These are phyloP conservation scores for Neurospora tetrasperma DNA, from an alignment of 495 filamentous ascomycete species.

Conservation along the genomic window DNA sequence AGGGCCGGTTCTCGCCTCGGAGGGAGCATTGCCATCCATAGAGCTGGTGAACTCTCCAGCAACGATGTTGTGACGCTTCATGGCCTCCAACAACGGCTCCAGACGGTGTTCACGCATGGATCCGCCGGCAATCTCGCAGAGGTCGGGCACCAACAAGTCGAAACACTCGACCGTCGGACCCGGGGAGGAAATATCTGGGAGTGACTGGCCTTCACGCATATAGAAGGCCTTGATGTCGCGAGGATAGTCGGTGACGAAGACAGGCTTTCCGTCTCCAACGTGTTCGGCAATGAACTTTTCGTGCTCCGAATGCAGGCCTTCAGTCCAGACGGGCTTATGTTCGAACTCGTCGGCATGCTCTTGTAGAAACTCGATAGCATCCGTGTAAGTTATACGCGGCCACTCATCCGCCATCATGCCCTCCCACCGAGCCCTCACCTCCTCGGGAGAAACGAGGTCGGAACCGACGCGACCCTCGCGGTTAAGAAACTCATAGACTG, in stretches of 20 bases:
- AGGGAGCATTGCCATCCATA: neutral
- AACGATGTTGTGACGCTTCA: slow-evolving; percentile 39
- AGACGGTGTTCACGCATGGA: slow-evolving; percentile 88
- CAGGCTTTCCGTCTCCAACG: slow-evolving; percentile 56
- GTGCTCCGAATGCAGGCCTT: slow-evolving; percentile 80
- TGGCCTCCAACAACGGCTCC: slow-evolving; percentile 56
- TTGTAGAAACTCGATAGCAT: slow-evolving; percentile 61
- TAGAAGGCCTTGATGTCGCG: slow-evolving; percentile 86
- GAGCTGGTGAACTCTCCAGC: slow-evolving; percentile 1
- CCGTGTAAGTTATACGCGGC: slow-evolving; percentile 77
- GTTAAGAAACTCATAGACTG: slow-evolving; percentile 48
- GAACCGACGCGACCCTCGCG: slow-evolving; percentile 20
- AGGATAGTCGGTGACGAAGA: slow-evolving; percentile 93
- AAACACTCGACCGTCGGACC: slow-evolving; percentile 78
- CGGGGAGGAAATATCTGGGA: slow-evolving; percentile 9
- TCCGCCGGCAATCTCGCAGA: slow-evolving; percentile 84
- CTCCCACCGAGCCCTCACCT: slow-evolving; percentile 59
- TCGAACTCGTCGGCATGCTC: slow-evolving; percentile 54
- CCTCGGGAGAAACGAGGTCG: slow-evolving; percentile 26
- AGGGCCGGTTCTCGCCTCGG: slow-evolving; percentile 5
- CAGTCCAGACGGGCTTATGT: slow-evolving; percentile 57
- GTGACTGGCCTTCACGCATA: slow-evolving; percentile 55
- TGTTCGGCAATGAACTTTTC: slow-evolving; percentile 74
- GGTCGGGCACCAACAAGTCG: slow-evolving; percentile 82
- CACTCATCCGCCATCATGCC: slow-evolving; percentile 52